Evolutionary conservation across 257 asterid species (phyloP).

Genomic region (Asclepias syriaca): DNA sequence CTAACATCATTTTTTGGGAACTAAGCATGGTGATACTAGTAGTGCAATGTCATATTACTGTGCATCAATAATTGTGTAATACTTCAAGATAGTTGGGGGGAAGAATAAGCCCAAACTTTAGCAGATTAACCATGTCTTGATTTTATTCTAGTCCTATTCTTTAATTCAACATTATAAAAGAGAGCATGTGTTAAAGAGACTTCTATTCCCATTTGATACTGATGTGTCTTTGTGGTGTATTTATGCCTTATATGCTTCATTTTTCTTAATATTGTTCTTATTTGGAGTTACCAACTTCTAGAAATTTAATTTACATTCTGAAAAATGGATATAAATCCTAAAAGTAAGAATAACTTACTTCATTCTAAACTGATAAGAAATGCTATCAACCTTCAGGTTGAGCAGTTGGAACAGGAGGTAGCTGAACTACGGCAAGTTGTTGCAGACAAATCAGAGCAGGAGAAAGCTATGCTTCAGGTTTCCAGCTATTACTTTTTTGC

Average conservation of each 20-base stretch:
- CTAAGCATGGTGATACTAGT: not conserved
- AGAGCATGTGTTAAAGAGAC: no score
- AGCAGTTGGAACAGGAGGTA: constrained; percentile 73
- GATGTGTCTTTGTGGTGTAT: not conserved
- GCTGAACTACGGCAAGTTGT: constrained; percentile 53
- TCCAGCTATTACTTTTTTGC: constrained; percentile 2
- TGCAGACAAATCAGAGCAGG: constrained; percentile 63
- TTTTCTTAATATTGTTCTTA: not conserved
- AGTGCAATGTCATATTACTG: not conserved
- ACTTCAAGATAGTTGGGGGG: not conserved
- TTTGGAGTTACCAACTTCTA: not conserved
- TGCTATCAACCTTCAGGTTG: constrained; percentile 45
- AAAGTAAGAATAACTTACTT: not conserved
- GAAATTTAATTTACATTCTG: not conserved
- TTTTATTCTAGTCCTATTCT: not conserved
- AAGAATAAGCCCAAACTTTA: not conserved
- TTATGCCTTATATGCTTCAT: not conserved
- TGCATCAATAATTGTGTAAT: not conserved
- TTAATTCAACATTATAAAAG: not conserved
- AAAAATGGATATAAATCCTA: not conserved
- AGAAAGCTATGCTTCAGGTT: constrained; percentile 83
- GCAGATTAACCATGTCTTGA: not conserved
- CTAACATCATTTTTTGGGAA: not conserved
- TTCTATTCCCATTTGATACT: not conserved
- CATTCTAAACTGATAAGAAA: constrained; percentile 1